Evolutionary conservation across 768 basidiomycete species (phyloP).

Genomic region (Pseudohyphozyma bogoriensis): DNA sequence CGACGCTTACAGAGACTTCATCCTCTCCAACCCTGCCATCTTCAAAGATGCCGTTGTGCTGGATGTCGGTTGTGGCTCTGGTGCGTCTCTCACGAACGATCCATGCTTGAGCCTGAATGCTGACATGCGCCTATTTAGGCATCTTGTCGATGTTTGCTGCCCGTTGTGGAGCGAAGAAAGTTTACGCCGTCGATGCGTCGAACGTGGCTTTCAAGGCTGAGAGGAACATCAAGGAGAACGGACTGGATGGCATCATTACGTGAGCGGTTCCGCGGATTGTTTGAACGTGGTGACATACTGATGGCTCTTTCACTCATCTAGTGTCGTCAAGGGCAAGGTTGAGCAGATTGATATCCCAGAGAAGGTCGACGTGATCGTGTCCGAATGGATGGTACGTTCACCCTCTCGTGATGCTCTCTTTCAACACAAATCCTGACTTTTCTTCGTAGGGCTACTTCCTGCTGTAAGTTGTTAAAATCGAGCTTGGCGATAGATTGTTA

Average conservation of each 20-base stretch:
- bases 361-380: constrained; percentile 86
- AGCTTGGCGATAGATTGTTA: not conserved
- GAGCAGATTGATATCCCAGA: constrained; percentile 67
- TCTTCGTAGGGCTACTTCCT: constrained; percentile 40
- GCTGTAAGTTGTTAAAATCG: not conserved
- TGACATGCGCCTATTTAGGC: not conserved
- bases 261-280: constrained; percentile 41
- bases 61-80: constrained; percentile 93
- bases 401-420: not conserved
- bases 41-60: constrained; percentile 80
- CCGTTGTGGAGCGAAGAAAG: constrained; percentile 33
- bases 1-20: constrained; percentile 82
- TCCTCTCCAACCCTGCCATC: constrained; percentile 65
- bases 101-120: not conserved
- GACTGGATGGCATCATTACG: constrained; percentile 67
- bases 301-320: constrained; percentile 33
- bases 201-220: constrained; percentile 98
- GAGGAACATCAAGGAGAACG: constrained; percentile 95
- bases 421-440: no score
- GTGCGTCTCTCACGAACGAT: constrained; percentile 37
- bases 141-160: constrained; percentile 36
- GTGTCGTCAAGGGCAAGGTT: constrained; percentile 79
- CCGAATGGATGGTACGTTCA: constrained; percentile 79
- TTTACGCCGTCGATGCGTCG: constrained; percentile 77
- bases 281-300: not conserved